Base-by-base conservation (phyloP, 1,284 basidiomycete species). In the Ustilago xerochloae region DNA sequence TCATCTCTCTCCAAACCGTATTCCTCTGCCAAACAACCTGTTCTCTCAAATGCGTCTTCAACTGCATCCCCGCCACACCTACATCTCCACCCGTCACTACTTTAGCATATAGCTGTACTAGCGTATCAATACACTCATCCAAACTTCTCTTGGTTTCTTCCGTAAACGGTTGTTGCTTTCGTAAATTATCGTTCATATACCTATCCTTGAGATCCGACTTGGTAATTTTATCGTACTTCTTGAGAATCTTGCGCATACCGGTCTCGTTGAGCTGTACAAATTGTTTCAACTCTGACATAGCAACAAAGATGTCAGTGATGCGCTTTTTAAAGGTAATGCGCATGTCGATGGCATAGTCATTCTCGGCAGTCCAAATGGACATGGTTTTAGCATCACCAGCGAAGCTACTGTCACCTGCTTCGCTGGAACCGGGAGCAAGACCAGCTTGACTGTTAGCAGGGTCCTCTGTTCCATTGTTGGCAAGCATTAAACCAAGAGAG, bases 201-300 rank as follows among this genome's bases (percentile, higher is more conserved):
- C 88, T 85, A 69, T 92, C 90, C 87, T 96, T 92, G 70, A 97
- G 89, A 88, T 91, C 89, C 69, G 89, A 92, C 74, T 91, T 90
- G 1, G 91, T 93, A 73, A 97, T 93, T 85, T 98, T 98, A 88
- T 98, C 96, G 82, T 97, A 97, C 91, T 98, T 98, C 86, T 99
- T 99, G 80, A 97, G 84, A 38, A 97, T 96, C 88, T 99, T 98
- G 79, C 93, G 90, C 86, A 98, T 93, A 0, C 95, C 97, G 0
- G 93, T 93, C 81, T 93, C 89, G 85, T 99, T 99, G 58, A 98
- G 88, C 79, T 97, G 93, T 50, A 94, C 90, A 78, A 94, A 99
- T n/a, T 94, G 92, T 84, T 89, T 90, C 60, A 98, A 88, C 35
- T 92, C 91, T n/a, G 91, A 91, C 24, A 73, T 68, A 38, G 66